Percentiles rank a stretch among this genome's conserved stretches.
phyloP scores from a whole-genome alignment of 2,329 filamentous ascomycete species.

The Nigrospora oryzae region DNA sequence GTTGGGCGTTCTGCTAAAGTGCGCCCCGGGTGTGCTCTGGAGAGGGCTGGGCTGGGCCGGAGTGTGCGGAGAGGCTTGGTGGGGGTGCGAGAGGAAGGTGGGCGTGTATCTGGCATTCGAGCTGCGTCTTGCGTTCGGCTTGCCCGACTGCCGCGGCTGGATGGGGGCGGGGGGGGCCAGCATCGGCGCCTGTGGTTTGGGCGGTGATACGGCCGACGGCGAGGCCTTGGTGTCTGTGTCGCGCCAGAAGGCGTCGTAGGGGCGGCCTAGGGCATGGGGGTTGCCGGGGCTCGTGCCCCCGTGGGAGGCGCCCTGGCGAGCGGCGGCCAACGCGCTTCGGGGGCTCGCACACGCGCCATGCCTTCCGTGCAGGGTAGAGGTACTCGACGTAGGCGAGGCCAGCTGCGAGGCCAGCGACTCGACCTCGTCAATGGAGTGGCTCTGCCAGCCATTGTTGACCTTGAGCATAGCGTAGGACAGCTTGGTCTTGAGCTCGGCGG shows the following conservation, averaged over 20 bases:
- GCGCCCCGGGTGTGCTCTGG: conserved; percentile 25
- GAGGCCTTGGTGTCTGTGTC: conserved; percentile 27
- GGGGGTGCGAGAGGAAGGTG: conserved; percentile 38
- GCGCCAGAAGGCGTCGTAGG: conserved; percentile 37
- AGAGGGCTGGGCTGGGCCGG: conserved; percentile 31
- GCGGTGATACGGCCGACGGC: conserved; percentile 27
- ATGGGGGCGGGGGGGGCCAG: conserved; percentile 48
- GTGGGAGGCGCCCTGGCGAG: conserved; percentile 23
- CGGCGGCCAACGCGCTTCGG: conserved; percentile 28
- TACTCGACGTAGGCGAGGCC: conserved; percentile 53
- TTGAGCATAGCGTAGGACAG: conserved; percentile 92
- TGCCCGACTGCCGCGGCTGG: conserved; percentile 34
- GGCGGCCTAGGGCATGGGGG: conserved; percentile 14
- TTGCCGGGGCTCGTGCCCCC: conserved; percentile 17
- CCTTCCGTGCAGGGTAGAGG: conserved; percentile 44
- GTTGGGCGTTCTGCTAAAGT: conserved; percentile 24
- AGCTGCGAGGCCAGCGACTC: conserved; percentile 65
- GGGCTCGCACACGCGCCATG: conserved; percentile 48
- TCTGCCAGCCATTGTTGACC: conserved; percentile 83
- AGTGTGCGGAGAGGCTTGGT: conserved; percentile 35
- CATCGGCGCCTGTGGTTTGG: conserved; percentile 23
- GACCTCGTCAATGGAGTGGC: conserved; percentile 67
- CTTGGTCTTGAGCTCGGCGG: conserved; percentile 64
- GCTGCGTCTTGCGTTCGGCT: conserved; percentile 37
- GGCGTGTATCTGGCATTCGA: conserved; percentile 41